Base-by-base conservation (phyloP, 805 yeast species). In the Scheffersomyces spartinae region DNA sequence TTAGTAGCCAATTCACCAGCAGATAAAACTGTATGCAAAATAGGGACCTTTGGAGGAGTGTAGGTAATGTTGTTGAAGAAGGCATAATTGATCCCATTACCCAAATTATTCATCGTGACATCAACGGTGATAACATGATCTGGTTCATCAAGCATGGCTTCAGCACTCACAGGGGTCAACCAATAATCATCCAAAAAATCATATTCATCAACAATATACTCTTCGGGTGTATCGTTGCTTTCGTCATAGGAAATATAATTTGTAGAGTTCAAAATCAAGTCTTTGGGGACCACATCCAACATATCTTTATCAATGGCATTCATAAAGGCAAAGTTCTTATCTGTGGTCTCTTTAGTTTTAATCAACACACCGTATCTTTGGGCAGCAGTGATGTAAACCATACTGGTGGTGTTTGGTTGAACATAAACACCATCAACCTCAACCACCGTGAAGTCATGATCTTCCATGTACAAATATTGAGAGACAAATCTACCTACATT, bases 401-500 rank as follows among this genome's bases (percentile, higher is more conserved):
- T 64, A 17, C 66, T 67, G 6, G 95, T 77, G 29, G 63, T 69
- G 42, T 73, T 71, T 24, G 75, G 76, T 51, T 85, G 81, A 11
- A 82, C 86, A 42, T 79, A 70, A 24, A 86, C 61, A 49, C 98
- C 98, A 51, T 91, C 98, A 24, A 85, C 78, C 46, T 86, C 97
- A 34, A 91, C 79, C 26, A 91, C 77, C 9, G 83, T 74, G 54
- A 91, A 67, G 17, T 67, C 70, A 55, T 88, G 96, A 52, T 75
- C 94, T 55, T 88, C 94, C 48, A 91, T 71, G 62, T 74, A 81
- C 43, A 91, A 52, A 55, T 78, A 83, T 55, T 85, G 95, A 6
- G 95, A 84, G 6, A 81, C 81, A 49, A 91, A 86, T 18, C 94
- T 88, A 47, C 96, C 97, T 37, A 73, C 66, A 56, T 88, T 91